Base-by-base conservation (phyloP, 2,329 filamentous ascomycete genomes). In the Bretziella fagacearum region DNA sequence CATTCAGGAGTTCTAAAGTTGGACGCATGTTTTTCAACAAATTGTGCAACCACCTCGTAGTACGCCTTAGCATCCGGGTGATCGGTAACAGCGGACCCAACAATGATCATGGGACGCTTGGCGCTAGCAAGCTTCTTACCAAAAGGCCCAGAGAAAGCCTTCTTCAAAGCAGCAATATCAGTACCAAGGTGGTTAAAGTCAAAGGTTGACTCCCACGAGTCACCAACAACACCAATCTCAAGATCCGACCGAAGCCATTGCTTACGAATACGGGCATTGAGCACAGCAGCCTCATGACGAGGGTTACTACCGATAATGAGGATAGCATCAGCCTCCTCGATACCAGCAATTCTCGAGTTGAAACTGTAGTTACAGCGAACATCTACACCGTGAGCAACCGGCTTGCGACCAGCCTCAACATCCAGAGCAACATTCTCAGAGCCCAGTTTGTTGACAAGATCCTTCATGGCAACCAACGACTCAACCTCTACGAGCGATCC, bases 221-320 rank as follows among this genome's bases (percentile, higher is more conserved):
- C 83, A 53, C 91, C 91, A 55, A 98, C 79, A 50, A 95, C 76
- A 54, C 81, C 91, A 56, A 98, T 77, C 62, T 96, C 82, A 20
- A 98, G 77, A 56, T 96, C 87, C 29, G 91, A 95, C 55, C 87
- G 81, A 55, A 98, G 71, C 83, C 89, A 98, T 64, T 95, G 87
- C 71, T 98, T 98, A 58, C 91, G 77, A 60, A 98, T 98, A 55
- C 91, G 84, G 53, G 89, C 87, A 59, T 98, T 98, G 37, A 98
- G 74, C 41, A 91, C 85, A 48, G 91, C 85, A 52, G 91, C 91
- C 67, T 98, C 91, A 60, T 93, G 85, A 55, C 91, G 79, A 33
- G 91, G 83, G 69, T 98, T 98, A 61, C 84, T 95, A 55, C 89
- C 91, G 53, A 98, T 76, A 50, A 98, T 78, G 46, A 98, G 79